phyloP scores from a whole-genome alignment of 306 rosid species.

The Comarum palustre region DNA sequence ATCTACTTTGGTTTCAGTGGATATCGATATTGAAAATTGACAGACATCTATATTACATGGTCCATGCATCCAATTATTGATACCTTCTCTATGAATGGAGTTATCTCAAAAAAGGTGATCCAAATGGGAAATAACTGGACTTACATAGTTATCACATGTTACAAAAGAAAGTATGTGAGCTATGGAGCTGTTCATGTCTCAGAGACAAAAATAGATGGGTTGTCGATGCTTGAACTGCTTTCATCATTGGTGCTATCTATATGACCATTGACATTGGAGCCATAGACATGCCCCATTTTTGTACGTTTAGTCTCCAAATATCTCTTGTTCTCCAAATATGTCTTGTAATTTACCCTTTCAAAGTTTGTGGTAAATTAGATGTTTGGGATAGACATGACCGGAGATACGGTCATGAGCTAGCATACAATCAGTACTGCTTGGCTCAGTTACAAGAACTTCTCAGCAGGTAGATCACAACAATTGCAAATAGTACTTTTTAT shows the following conservation, averaged over 20 bases:
- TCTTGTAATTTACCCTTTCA: too few relatives aligned
- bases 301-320: constrained; percentile 26
- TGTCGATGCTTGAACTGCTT: constrained; percentile 8
- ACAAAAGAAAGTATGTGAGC: too few relatives aligned
- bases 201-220: background rate
- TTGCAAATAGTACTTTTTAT: background rate
- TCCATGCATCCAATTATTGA: background rate
- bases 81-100: constrained; percentile 34
- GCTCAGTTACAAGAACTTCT: constrained; percentile 90
- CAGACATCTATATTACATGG: background rate
- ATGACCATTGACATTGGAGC: constrained; percentile 13
- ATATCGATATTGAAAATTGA: too few relatives aligned
- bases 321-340: constrained; percentile 33
- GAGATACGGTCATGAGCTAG: constrained; percentile 51
- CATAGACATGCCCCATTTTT: constrained; percentile 28
- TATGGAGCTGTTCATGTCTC: background rate
- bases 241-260: constrained; percentile 5
- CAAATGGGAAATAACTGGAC: constrained; percentile 59
- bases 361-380: too few relatives aligned
- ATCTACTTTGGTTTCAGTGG: background rate
- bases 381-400: too few relatives aligned
- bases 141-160: too few relatives aligned
- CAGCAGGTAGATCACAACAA: constrained; percentile 25
- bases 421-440: constrained; percentile 70
- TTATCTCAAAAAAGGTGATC: constrained; percentile 57